Evolutionary conservation across 192 early-diverging fungal genomes (phyloP).

Genomic region (Pilobolus umbonatus): DNA sequence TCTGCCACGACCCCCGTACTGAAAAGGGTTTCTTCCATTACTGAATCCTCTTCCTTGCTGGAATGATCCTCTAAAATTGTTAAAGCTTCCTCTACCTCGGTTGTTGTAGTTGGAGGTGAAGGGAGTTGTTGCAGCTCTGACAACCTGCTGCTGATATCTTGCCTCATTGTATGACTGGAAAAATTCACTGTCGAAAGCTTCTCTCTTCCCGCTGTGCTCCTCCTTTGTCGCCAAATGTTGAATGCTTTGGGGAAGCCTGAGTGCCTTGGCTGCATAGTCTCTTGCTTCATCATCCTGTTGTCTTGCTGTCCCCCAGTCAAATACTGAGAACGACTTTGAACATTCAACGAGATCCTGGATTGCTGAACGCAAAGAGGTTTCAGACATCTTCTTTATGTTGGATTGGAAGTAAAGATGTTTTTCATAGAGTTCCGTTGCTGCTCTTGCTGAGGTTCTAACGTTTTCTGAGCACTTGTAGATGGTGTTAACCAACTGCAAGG

Average conservation of each 20-base stretch:
- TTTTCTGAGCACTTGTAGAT: neutral
- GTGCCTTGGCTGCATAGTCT: neutral
- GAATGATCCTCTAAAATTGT: neutral
- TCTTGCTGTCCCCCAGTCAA: neutral
- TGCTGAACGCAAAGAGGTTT: neutral
- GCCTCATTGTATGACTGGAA: neutral
- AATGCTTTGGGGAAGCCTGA: neutral
- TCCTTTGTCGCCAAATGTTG: neutral
- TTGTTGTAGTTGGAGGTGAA: neutral
- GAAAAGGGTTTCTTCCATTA: neutral
- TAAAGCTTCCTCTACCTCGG: neutral
- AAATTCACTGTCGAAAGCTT: neutral
- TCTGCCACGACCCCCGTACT: neutral
- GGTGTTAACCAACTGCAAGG: neutral
- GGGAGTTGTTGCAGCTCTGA: neutral
- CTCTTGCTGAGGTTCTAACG: neutral
- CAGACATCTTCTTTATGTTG: neutral
- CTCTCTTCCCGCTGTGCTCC: neutral
- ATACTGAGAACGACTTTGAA: neutral
- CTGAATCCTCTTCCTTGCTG: no score
- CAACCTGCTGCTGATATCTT: neutral
- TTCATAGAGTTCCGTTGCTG: slow-evolving; percentile 2
- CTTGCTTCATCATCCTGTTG: neutral
- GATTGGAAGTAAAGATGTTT: neutral
- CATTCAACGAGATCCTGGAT: neutral